Base-by-base conservation (phyloP, 2,329 filamentous ascomycete genomes). In the Apiospora koreana region DNA sequence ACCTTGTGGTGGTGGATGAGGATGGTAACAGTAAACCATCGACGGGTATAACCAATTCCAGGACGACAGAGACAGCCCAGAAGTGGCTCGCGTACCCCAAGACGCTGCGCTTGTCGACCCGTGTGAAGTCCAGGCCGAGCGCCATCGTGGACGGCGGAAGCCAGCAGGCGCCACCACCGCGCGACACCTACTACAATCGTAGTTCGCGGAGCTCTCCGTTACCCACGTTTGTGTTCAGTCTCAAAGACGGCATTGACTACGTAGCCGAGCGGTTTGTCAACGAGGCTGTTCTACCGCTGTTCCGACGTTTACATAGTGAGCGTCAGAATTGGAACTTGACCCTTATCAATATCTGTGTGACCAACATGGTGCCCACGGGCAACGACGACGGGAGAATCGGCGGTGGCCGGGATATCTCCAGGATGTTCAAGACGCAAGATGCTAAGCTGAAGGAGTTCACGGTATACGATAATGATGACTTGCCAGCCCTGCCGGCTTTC, bases 271-370 rank as follows among this genome's bases (percentile, higher is more conserved):
- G 88, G 50, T 85, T 98, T 1, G 91, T 95, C 0, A 81, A 86
- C 4, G 92, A 96, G 71, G 81, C 86, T 1, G 79, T 97, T 23
- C 74, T 94, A 3, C 88, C 89, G 0, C 87, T 97, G 79, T 94
- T 97, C 77, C 89, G 90, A 18, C 91, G 89, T 72, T 83, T 97
- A 16, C 92, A 95, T 73, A 86, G 90, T 0, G 90, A 92, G 72
- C 88, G 86, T 72, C 83, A 85, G 10, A 90, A 88, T 1, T 97
- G 93, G 92, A 93, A 95, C 74, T 81, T 98, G 23, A 93, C 92
- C 73, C 83, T 98, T 68, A 85, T 98, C 71, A 98, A 98, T 74
- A 84, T 98, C 28, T 95, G 94, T 64, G 94, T 93, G 9, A 92
- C 93, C 18, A 97, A 97, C 78, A 95, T 98, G 91, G 86, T 86